Evolutionary conservation across 2,329 filamentous ascomycete species (phyloP), one percentile per base, ranked within the genome.

Genomic region (Microascus cirrosus): DNA sequence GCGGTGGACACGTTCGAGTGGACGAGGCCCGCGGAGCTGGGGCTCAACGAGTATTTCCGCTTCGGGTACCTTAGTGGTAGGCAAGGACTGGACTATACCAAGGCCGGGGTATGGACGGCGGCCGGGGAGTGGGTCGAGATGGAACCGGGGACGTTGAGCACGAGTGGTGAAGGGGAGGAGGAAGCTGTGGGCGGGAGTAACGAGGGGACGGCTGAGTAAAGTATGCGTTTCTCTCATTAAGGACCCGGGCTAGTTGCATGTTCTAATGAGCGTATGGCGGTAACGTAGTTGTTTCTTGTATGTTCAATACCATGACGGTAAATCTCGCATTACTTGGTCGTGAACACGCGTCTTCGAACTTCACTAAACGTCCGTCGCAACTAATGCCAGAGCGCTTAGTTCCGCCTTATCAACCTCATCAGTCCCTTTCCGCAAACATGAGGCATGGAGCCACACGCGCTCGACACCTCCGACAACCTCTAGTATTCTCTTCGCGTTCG

Each of bases 1-100:
- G 65, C 66, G 39, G 59, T 68, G 55, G 65, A 73, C 22, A 66
- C 70, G 15, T 87, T 87, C 62, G 77, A 79, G 0, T 90, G 86
- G 85, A 72, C 71, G 1, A 75, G 83, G 60, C 74, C 79, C 39
- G 69, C 65, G 24, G 71, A 63, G 7, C 60, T 75, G 13, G 68
- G 69, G 3, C 60, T 77, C 56, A 81, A 84, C 45, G 86, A 91
- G 69, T 93, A 90, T 65, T 92, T 93, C 66, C 74, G 89, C 7
- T 93, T 93, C 69, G 87, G 77, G 1, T 91, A 83, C 65, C 81
- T 92, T 77, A 76, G 80, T 55, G 88, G 87, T 1, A 83, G 80
- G 59, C 68, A 68, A 4, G 78, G 77, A 45, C 84, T 78, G 25
- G 89, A 93, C 67, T 93, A 89, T 65, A 90, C 86, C 15, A 87